Evolutionary conservation across 2,329 filamentous ascomycete genomes (phyloP).

Genomic region (Monosporascus sp.): DNA sequence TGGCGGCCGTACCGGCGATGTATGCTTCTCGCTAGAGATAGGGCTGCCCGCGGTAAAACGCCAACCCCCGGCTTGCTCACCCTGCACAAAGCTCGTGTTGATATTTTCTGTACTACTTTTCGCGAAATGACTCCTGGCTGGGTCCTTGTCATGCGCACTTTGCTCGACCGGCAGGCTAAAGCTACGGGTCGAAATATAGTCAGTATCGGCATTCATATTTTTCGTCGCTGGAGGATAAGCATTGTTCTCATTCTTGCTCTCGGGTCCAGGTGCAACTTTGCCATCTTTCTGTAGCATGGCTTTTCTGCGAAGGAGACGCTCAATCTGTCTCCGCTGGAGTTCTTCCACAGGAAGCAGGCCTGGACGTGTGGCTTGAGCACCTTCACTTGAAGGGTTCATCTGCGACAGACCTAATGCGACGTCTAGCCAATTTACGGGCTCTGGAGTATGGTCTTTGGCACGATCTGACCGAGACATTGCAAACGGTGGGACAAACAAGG

Average conservation of each 20-base stretch:
- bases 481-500: constrained; percentile 13
- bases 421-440: not conserved
- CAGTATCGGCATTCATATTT: constrained; percentile 21
- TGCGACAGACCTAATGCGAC: not conserved
- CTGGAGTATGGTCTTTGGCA: constrained; percentile 1
- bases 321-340: constrained; percentile 32
- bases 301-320: constrained; percentile 30
- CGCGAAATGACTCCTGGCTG: constrained; percentile 36
- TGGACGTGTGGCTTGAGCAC: constrained; percentile 1
- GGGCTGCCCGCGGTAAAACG: constrained; percentile 47
- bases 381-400: constrained; percentile 24
- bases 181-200: constrained; percentile 35
- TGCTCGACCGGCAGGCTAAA: constrained; percentile 44
- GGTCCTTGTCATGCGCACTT: constrained; percentile 33
- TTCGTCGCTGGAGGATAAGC: constrained; percentile 2
- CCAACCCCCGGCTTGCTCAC: constrained; percentile 39
- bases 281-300: constrained; percentile 2
- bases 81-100: constrained; percentile 53
- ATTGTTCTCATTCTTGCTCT: not conserved
- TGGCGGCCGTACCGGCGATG: constrained; percentile 29
- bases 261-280: not conserved
- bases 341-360: constrained; percentile 31
- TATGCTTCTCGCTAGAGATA: constrained; percentile 20
- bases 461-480: constrained; percentile 1
- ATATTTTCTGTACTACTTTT: constrained; percentile 54